Conservation (phyloP, 2,329 filamentous ascomycete genomes). For the Arthrobotrys iridis region DNA sequence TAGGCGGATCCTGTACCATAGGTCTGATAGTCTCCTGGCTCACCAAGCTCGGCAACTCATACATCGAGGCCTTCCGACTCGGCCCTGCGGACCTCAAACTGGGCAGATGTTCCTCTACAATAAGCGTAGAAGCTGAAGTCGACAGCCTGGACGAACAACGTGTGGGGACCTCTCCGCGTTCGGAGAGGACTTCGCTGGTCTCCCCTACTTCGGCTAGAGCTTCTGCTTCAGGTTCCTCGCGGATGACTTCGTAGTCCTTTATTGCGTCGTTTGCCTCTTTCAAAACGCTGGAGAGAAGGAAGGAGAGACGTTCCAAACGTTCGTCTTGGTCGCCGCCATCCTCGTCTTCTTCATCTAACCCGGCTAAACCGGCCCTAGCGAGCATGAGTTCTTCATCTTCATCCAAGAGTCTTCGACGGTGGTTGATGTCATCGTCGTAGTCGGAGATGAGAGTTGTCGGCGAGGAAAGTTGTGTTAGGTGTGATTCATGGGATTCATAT, state of each 20-base stretch:
- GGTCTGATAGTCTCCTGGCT: constrained; percentile 35
- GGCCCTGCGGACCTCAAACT: constrained; percentile 15
- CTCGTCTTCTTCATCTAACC: constrained; percentile 19
- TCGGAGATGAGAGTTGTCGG: constrained; percentile 52
- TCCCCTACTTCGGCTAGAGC: neutral
- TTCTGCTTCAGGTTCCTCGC: constrained; percentile 41
- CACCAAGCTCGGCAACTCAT: constrained; percentile 19
- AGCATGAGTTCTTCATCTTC: constrained; percentile 47
- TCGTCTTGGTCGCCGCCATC: constrained; percentile 49
- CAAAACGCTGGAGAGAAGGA: constrained; percentile 43
- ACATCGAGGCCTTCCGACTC: constrained; percentile 15
- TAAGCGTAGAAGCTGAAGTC: constrained; percentile 18
- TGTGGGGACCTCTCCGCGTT: constrained; percentile 41
- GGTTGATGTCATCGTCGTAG: constrained; percentile 44
- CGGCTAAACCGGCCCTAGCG: constrained; percentile 2
- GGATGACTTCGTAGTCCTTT: constrained; percentile 47
- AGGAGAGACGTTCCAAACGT: constrained; percentile 41
- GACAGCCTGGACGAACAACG: constrained; percentile 47
- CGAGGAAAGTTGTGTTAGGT: constrained; percentile 43
- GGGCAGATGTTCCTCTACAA: constrained; percentile 3
- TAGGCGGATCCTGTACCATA: constrained; percentile 47
- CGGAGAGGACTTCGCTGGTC: constrained; percentile 1
- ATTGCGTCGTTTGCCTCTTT: constrained; percentile 53
- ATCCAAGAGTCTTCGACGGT: constrained; percentile 37
- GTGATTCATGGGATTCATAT: constrained; percentile 42